Conservation (phyloP, 2,329 filamentous ascomycete species). For the Diplodia sapinea region DNA sequence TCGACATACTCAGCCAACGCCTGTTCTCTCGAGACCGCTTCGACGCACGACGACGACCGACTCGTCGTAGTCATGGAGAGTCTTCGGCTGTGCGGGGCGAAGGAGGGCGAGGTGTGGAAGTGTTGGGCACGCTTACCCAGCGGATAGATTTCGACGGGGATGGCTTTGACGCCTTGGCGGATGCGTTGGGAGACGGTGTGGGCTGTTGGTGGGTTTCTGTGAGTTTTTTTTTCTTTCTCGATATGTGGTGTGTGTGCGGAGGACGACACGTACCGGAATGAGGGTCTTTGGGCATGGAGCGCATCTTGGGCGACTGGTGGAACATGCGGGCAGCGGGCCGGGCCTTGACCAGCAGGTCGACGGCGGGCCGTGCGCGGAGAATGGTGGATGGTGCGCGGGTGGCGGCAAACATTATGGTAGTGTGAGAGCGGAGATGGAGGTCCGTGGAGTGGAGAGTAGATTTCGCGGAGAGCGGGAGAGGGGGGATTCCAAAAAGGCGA, state of each 20-base stretch:
- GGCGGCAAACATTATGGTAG: constrained; percentile 17
- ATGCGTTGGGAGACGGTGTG: constrained; percentile 27
- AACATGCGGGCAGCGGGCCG: constrained; percentile 17
- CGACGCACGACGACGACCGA: background rate
- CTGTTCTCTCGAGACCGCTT: constrained; percentile 4
- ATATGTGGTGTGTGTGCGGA: too few species aligned
- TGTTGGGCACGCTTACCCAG: constrained; percentile 15
- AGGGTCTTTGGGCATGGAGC: constrained; percentile 5
- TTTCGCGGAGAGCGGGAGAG: background rate
- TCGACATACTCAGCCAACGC: constrained; percentile 6
- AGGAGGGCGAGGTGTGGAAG: background rate
- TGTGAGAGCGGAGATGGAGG: background rate
- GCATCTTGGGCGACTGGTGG: constrained; percentile 4
- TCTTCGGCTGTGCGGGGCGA: background rate
- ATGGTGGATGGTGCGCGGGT: constrained; percentile 3
- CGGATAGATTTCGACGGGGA: constrained; percentile 30
- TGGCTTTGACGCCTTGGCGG: constrained; percentile 5
- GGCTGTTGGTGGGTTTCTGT: background rate
- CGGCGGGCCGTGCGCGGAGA: constrained; percentile 26
- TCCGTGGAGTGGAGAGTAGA: background rate
- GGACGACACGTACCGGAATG: constrained; percentile 2
- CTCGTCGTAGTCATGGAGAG: background rate
- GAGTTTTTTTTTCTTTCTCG: too few species aligned
- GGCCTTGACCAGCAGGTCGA: constrained; percentile 2
- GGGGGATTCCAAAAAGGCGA: background rate